phyloP scores from a whole-genome alignment of 148 eudicot species.

The Persicaria maculosa region DNA sequence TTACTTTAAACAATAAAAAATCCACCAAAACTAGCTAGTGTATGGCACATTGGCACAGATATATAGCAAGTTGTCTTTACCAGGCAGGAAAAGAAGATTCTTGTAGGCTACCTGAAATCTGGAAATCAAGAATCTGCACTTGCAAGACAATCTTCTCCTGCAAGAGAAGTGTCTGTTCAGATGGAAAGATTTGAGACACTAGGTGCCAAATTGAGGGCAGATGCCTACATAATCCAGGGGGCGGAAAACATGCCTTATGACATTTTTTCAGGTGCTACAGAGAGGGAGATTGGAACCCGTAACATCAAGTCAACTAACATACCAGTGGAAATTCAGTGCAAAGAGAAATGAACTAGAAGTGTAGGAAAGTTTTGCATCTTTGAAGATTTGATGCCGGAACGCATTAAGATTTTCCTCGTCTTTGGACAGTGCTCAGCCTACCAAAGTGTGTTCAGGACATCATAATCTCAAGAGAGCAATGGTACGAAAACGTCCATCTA shows the following conservation, averaged over 20 bases:
- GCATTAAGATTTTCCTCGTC: conserved; percentile 8
- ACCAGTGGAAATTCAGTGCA: background rate
- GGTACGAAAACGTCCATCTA: background rate
- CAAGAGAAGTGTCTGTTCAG: background rate
- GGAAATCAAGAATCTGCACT: background rate
- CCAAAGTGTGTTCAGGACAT: background rate
- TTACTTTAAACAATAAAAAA: background rate
- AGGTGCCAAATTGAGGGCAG: background rate
- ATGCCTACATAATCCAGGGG: background rate
- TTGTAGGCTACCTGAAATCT: background rate
- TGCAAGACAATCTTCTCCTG: background rate
- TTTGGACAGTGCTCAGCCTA: background rate
- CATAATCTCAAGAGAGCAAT: background rate
- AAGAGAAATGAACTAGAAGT: background rate
- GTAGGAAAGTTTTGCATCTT: background rate
- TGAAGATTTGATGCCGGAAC: conserved; percentile 6
- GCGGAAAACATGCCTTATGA: background rate
- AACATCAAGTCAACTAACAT: too few relatives aligned
- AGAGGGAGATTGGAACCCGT: too few relatives aligned
- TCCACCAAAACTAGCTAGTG: background rate
- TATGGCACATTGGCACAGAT: too few relatives aligned
- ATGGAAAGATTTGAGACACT: background rate
- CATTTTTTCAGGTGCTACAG: background rate
- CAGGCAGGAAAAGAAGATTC: background rate
- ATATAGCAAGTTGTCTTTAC: background rate